phyloP scores from a whole-genome alignment of 495 filamentous ascomycete species.

The Aspergillus funiculosus region DNA sequence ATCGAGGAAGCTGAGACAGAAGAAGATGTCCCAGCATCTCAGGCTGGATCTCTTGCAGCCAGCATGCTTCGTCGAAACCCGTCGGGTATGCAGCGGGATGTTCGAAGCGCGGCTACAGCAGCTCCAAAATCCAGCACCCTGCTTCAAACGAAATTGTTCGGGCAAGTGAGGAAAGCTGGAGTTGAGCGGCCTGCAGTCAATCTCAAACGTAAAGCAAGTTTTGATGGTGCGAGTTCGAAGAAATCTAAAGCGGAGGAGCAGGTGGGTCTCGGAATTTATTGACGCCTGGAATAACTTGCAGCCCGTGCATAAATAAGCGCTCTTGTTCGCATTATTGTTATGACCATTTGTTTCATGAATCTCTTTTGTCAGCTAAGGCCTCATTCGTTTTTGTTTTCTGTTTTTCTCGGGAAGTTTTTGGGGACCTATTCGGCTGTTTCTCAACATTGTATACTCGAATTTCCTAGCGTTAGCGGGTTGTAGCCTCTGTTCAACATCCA shows the following conservation, averaged over 20 bases:
- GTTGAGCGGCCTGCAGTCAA: conserved; percentile 29
- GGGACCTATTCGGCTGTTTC: background rate
- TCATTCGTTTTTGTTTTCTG: no score
- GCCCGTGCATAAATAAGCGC: conserved; percentile 19
- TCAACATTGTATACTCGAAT: no score
- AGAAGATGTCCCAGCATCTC: conserved; percentile 50
- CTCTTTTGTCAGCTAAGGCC: no score
- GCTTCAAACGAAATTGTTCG: conserved; percentile 64
- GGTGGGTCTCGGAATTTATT: conserved; percentile 59
- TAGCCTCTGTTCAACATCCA: no score
- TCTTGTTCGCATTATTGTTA: background rate
- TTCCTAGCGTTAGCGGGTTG: no score
- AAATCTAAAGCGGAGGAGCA: conserved; percentile 50
- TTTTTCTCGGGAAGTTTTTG: no score
- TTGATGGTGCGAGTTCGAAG: conserved; percentile 49
- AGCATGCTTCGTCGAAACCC: conserved; percentile 46
- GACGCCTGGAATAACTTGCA: conserved; percentile 29
- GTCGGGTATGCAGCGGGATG: conserved; percentile 20
- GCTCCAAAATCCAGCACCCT: conserved; percentile 38
- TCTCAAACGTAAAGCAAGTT: conserved; percentile 56
- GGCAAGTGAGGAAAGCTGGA: conserved; percentile 56
- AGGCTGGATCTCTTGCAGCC: conserved; percentile 46
- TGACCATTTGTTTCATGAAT: background rate
- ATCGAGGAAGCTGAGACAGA: conserved; percentile 55
- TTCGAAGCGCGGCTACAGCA: conserved; percentile 17